Evolutionary conservation across 345 rosid genomes (phyloP), one percentile per base, ranked within the genome.

Genomic region (Capsella bursapastoris): DNA sequence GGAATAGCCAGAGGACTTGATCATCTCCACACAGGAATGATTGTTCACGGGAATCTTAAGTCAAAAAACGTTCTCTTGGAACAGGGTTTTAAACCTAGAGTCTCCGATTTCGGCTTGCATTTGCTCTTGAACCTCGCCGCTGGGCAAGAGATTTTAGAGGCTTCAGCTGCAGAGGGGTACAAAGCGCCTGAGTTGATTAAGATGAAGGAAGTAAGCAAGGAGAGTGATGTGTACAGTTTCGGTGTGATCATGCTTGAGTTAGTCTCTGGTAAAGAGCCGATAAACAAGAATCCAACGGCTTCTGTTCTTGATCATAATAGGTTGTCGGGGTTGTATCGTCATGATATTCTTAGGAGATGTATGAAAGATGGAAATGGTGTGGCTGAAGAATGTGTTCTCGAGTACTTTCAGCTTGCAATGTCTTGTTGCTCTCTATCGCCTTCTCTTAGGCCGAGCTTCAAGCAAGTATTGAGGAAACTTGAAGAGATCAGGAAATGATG

Each of bases 111-210:
- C 25, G 88, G 97, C 11, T 68, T 91, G 37, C 86, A 88, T 79
- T 76, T 90, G 47, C 88, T 91, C 37, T 70, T 95, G 74, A 90
- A 89, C 64, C 83, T 79, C 7, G 64, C 86, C 1, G 75, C 90
- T 61, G 93, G 82, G 38, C 97, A 91, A 72, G 92, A 87, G 82
- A 83, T 91, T 87, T 87, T 91, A 1, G 97, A 95, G 47, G 80
- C 81, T 25, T 86, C 83, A 3, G 89, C 92, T 16, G 84, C 85
- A 10, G 83, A 87, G 80, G 99, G 97, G 11, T 95, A 95, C 71
- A 95, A 86, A 80, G 92, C 99, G 37, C 97, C 99, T 11, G 97
- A 95, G 82, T 85, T 95, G 53, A 85, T 88, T 66, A 92, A 95
- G 77, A 83, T 91, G 89, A 88, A 81, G 68, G 96, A 91, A 72